Conservation (phyloP, 2,329 filamentous ascomycete species). For the Myriosclerotinia curreyana region DNA sequence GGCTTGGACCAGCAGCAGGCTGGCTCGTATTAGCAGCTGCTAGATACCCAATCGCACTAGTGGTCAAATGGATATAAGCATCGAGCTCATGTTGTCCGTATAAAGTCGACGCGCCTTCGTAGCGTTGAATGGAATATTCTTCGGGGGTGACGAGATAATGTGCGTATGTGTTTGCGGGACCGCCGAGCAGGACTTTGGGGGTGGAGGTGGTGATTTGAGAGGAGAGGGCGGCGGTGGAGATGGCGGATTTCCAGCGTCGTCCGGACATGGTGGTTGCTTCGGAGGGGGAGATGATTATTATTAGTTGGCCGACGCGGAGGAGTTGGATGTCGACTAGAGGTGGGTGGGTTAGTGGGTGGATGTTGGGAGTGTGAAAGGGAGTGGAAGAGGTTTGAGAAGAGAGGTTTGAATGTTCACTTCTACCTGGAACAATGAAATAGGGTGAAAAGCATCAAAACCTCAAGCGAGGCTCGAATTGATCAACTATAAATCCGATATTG, state of each 20-base stretch:
- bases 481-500: no score
- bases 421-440: no score
- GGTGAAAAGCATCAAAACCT: no score
- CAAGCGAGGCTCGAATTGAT: no score
- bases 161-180: conserved; percentile 84
- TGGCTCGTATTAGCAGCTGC: conserved; percentile 47
- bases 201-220: conserved; percentile 41
- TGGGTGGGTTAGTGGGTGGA: not conserved
- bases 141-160: conserved; percentile 73
- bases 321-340: conserved; percentile 72
- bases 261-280: conserved; percentile 93
- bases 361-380: conserved; percentile 59
- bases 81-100: conserved; percentile 78
- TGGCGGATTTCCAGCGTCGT: conserved; percentile 73
- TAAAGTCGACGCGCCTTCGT: conserved; percentile 88
- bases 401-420: no score
- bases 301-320: conserved; percentile 77
- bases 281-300: conserved; percentile 78
- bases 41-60: conserved; percentile 66
- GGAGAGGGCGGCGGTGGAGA: conserved; percentile 44
- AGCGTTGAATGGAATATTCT: conserved; percentile 80
- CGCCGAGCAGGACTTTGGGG: conserved; percentile 76
- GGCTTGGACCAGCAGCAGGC: conserved; percentile 55
- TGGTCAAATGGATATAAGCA: conserved; percentile 81
- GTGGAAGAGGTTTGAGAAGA: no score